Evolutionary conservation across 1,284 basidiomycete genomes (phyloP), one percentile per base, ranked within the genome.

Genomic region (Meira nashicola): DNA sequence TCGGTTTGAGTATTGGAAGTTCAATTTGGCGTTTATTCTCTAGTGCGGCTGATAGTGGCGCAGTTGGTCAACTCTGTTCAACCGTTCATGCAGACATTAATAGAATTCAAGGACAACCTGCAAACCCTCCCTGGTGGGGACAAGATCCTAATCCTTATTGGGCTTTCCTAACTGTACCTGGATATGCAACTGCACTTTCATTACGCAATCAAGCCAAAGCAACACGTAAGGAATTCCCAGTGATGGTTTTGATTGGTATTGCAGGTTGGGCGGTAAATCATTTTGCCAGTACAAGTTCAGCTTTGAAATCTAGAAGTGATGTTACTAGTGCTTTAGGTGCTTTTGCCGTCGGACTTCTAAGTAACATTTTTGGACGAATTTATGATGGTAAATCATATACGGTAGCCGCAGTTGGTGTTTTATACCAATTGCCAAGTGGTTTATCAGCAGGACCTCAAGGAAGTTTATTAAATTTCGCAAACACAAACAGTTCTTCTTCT

Each of bases 401-500:
- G 19, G 84, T 89, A 8, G 77, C 67, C 8, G 66, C 71, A 8
- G 50, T 51, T 5, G 89, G 89, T 50, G 89, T 92, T 58, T 81
- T 92, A 15, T 89, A 92, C 80, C 90, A 93, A 80, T 83, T 93
- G 0, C 91, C 90, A 0, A 89, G 88, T 11, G 91, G 90, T 56
- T 83, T 92, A n/a, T 86, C 87, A 6, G 89, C 86, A 38, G 25
- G 46, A 21, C 48, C 38, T 52, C 46, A 47, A 39, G 46, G 62
- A 54, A 89, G 90, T 39, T 83, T 93, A n/a, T 83, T 92, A 66
- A 85, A 85, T 64, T 90, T 89, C 73, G 83, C 83, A 51, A 67
- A 68, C 48, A 39, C 37, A 28, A 21, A 44, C 7, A 47, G 40
- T 23, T 52, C 39, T 21, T 49, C 51, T 5, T 52, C 43, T 15